A percentile compares a stretch with the other conserved stretches of the same genome.
Conservation (phyloP, 129 eudicot genomes). For the Centrapalus pauciflorus region DNA sequence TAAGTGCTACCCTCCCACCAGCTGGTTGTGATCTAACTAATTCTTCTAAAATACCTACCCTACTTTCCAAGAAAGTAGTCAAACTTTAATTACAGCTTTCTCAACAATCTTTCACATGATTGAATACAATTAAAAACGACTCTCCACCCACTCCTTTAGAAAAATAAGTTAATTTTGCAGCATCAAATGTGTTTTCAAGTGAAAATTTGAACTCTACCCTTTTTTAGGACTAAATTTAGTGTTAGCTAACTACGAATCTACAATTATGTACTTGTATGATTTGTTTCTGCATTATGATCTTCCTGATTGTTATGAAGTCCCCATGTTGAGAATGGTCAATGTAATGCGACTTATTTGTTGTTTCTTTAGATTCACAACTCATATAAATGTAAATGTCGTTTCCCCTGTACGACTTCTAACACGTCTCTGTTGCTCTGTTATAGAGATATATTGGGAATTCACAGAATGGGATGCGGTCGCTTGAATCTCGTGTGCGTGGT, state of each 20-base stretch:
- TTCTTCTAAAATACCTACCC: conserved; percentile 12
- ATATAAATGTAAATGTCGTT: not conserved
- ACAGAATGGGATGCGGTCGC: conserved; percentile 59
- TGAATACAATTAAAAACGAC: not conserved
- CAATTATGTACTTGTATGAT: not conserved
- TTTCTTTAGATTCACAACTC: not conserved
- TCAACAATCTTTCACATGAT: not conserved
- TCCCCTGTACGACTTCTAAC: conserved; percentile 6
- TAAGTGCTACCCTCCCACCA: conserved; percentile 19
- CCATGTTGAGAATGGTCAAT: too few species aligned
- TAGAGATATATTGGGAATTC: conserved; percentile 83
- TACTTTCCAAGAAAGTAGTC: not conserved
- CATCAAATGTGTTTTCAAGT: too few species aligned
- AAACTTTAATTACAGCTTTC: not conserved
- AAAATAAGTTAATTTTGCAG: too few species aligned
- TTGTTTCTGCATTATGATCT: not conserved
- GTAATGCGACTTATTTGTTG: too few species aligned
- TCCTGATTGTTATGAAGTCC: not conserved
- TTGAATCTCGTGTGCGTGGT: conserved; percentile 79
- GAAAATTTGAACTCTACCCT: too few species aligned
- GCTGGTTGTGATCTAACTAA: conserved; percentile 18
- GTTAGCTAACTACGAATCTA: not conserved
- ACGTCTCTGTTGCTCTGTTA: not conserved
- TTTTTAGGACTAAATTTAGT: too few species aligned
- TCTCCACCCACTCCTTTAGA: too few species aligned